Base-by-base conservation (phyloP, 176 grass and related monocot species). In the Eragrostis nindensis region DNA sequence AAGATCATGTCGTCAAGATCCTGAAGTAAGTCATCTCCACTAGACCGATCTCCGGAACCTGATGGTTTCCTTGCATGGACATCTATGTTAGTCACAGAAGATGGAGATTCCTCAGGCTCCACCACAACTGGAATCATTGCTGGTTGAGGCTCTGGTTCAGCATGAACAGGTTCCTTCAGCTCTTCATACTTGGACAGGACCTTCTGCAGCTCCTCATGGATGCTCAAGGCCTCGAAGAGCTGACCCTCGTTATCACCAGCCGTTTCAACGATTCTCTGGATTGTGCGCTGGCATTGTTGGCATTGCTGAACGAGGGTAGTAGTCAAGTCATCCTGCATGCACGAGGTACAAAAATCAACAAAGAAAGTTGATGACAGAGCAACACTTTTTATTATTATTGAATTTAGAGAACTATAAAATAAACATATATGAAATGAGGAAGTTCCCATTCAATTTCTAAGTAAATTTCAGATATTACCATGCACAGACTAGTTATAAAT, bases 201-300 rank as follows among this genome's bases (percentile, higher is more conserved):
- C 79, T 91, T 93, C 22, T 95, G 92, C 0, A 98, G 78, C 86
- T 98, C 92, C 82, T 98, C 92, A 0, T 95, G 90, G 71, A 98
- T 81, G 57, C 87, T 82, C 85, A 98, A 76, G 66, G 92, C 96
- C 79, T 98, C 92, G 11, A 90, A 98, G 22, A 98, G 90, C 17
- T 93, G 77, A 54, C 77, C 90, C 53, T 93, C 90, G 2, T 93
- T 86, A 4, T 92, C 92, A 17, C 86, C 90, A 4, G 96, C 86
- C 0, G 62, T 89, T 68, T 95, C 96, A 0, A 98, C 66, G 43
- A 98, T 98, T 87, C 87, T 93, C 77, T 90, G 90, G 49, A 98
- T 78, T 2, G 88, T 90, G 77, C 89, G 54, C 59, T 95, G 88
- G 68, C 90, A 87, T 82, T 95, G 90, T 70, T 60, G 92, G 78